Evolutionary conservation across 306 rosid species (phyloP), one percentile per base, ranked within the genome.

Genomic region (Dryas octopetala): DNA sequence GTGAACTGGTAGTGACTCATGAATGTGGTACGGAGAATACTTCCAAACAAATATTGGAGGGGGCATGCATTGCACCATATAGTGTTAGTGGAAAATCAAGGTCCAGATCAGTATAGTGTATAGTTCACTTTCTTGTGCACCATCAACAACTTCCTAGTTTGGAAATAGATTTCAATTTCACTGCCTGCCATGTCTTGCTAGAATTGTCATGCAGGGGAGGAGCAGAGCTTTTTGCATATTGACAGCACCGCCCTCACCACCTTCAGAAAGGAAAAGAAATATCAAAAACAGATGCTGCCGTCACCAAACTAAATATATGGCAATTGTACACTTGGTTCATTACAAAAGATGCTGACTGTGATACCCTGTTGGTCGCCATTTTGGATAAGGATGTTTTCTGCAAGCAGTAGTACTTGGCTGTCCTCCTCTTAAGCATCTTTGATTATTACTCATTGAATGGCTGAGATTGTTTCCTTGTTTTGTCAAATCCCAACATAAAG

Each of bases 1-100:
- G 38, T 32, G 38, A 32, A 32, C 38, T 32, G 38, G 5, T 47
- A 55, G 41, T 50, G 19, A 52, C 28, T 46, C 45, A 57, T 50
- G 53, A 75, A 62, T 66, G 38, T 48, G 13, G 49, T 50, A 77
- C 40, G 17, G 54, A 54, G 80, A 74, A 82, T 55, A 63, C 74
- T 64, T 71, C 75, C 70, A 81, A 52, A 15, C 54, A 79, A 83
- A 54, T 75, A 75, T 74, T 83, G 86, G 86, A 62, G 78, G 83
- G 75, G 38, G 38, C 38, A 32, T 32, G 38, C 38, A 32, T 32
- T 32, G 38, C 38, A 32, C 38, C 38, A 32, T 32, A 32, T 32
- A 32, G 38, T 32, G 38, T 32, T 32, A 32, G 38, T 69, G 77
- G 19, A 78, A 74, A 49, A 68, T 66, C 79, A 74, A 67, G 70